phyloP scores from a whole-genome alignment of 2,329 filamentous ascomycete species.

The Talaromyces sp. region DNA sequence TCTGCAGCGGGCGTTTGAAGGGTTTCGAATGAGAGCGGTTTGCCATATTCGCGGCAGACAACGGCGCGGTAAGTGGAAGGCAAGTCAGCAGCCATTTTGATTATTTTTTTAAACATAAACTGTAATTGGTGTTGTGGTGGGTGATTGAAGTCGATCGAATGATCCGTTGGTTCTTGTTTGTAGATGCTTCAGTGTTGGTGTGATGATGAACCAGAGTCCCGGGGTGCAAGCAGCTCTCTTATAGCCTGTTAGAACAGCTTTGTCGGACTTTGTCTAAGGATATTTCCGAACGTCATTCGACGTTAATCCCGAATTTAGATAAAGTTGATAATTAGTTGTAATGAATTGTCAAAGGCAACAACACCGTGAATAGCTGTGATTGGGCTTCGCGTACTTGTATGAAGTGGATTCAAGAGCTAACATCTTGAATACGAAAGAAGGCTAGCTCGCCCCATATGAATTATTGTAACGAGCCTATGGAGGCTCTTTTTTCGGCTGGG shows the following conservation, averaged over 20 bases:
- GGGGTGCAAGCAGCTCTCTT: not conserved
- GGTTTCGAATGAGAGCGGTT: conserved; percentile 8
- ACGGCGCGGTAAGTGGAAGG: conserved; percentile 10
- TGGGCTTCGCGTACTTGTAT: not conserved
- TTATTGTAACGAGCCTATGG: not conserved
- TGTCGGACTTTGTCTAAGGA: not conserved
- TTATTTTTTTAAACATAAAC: not conserved
- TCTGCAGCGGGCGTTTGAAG: conserved; percentile 7
- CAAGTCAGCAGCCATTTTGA: not conserved
- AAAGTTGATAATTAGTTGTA: too few relatives aligned
- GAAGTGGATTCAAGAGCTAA: not conserved
- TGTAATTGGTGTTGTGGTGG: not conserved
- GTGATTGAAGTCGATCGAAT: not conserved
- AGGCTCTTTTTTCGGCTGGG: not conserved
- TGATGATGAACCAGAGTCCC: not conserved
- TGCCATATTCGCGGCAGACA: conserved; percentile 5
- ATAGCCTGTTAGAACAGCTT: not conserved
- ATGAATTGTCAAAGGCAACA: not conserved
- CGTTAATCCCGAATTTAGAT: not conserved
- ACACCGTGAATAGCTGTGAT: not conserved
- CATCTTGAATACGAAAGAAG: not conserved
- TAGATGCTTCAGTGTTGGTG: not conserved
- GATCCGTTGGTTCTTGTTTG: not conserved
- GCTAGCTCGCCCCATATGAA: not conserved
- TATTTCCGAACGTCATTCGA: not conserved